Evolutionary conservation across 2,329 filamentous ascomycete genomes (phyloP).

Genomic region (Cladophialophora bantiana): DNA sequence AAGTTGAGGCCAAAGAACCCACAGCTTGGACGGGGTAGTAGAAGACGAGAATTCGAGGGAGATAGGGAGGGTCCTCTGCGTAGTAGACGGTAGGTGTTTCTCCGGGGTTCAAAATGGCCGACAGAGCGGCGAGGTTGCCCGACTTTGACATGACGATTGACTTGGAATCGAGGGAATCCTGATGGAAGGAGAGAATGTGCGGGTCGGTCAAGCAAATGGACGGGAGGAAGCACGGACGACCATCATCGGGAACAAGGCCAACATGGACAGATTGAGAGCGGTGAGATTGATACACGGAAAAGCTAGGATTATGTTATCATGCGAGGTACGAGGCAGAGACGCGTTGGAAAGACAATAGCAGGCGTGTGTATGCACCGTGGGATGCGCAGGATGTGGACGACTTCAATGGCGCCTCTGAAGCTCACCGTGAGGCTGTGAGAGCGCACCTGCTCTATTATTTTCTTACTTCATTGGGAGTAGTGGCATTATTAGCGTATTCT

Average conservation of each 20-base stretch:
- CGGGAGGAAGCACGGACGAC: conserved; percentile 1
- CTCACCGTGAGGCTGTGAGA: conserved; percentile 3
- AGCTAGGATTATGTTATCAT: conserved; percentile 1
- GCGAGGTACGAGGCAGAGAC: conserved; percentile 1
- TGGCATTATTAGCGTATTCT: neutral
- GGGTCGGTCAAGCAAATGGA: conserved; percentile 14
- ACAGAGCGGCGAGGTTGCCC: conserved; percentile 40
- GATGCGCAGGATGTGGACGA: neutral
- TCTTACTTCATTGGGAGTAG: neutral
- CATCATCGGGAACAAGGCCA: conserved; percentile 8
- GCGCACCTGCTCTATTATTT: conserved; percentile 16
- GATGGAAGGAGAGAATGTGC: conserved; percentile 12
- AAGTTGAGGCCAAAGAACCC: conserved; percentile 85
- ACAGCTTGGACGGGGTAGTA: conserved; percentile 89
- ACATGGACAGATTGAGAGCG: neutral
- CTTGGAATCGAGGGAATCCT: neutral
- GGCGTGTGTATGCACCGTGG: neutral
- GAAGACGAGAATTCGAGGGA: conserved; percentile 83
- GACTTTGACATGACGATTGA: conserved; percentile 39
- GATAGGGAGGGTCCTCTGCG: conserved; percentile 81
- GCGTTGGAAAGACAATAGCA: conserved; percentile 1
- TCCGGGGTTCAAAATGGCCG: conserved; percentile 36
- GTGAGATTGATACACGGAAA: conserved; percentile 6
- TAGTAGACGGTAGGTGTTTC: conserved; percentile 74
- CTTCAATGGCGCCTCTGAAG: neutral